Base-by-base conservation (phyloP, 495 filamentous ascomycete species). In the Penicillium pulvis region DNA sequence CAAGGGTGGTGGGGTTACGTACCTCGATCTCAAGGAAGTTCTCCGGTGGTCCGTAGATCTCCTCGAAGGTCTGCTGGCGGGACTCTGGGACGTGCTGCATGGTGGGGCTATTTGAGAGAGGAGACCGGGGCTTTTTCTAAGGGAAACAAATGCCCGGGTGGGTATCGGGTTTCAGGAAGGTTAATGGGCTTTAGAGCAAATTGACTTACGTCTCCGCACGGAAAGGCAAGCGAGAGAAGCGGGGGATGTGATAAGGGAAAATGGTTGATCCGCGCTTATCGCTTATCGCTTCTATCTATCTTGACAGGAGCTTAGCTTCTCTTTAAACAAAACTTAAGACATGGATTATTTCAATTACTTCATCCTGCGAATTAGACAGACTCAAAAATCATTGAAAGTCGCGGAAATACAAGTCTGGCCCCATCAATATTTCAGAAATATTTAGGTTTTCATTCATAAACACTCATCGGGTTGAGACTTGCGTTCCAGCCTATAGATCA, bases 11-110 rank as follows among this genome's bases (percentile, higher is more conserved):
- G 6, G 31, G 36, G 31, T 30, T 4, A 43, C 81, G 59, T 64
- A 97, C 94, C 77, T 98, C 95, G 46, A 98, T 95, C 79, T 98
- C 94, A 39, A 98, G 83, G 71, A 97, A 97, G 76, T 98, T 98
- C 83, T 98, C 94, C 16, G 95, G 94, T 14, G 93, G 93, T 5
- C 93, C 94, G 73, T 98, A 98, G 71, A 98, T 96, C 83, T 98
- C 94, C 77, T 98, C 94, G 69, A 96, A 98, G 65, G 87, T 92
- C 81, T 98, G 94, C 71, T 88, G 85, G 61, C 93, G 90, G 51
- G 87, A 87, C 74, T 91, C 89, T 14, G 90, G 90, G 77, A 93
- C 87, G 56, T 89, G 86, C 77, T 90, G 87, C 88, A 92, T 87
- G 59, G 81, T 87, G 53, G 51, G 61, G 58, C 47, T 52, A 33